Base-by-base conservation (phyloP, 2,329 filamentous ascomycete species). In the Ampelomyces quisqualis region DNA sequence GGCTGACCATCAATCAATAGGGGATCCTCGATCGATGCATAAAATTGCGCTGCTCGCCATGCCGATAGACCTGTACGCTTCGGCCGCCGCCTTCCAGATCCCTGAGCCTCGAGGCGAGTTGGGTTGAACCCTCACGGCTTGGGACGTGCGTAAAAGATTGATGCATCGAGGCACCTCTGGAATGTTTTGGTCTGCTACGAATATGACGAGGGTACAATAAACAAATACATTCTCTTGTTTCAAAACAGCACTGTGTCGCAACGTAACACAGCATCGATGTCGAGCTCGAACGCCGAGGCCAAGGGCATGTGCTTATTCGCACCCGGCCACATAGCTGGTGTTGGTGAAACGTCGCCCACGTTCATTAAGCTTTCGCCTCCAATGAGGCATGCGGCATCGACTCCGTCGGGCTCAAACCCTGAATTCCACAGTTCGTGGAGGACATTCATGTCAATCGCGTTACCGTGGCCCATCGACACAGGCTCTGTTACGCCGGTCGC, bases 241-340 rank as follows among this genome's bases (percentile, higher is more conserved):
- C 24, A 41, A 20, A 28, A 42, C 39, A 42, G 27, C 10, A 27
- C 33, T 17, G 19, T 35, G 10, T 41, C 40, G 22, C 22, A 38
- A 13, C 30, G 31, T 14, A 57, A 31, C 1, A 60, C 13, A 7
- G 49, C 32, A 32, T 45, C 42, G 3, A 48, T 41, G 35, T 60
- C 52, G 10, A 49, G 33, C 27, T 58, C 53, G 14, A 58, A 45
- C 13, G 46, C 42, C 11, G 55, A 48, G 20, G 46, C 26, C 7
- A 40, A 32, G n/a, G 36, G 31, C 15, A 30, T 29, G 20, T 36
- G 29, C 15, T 47, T 40, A 9, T 34, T 35, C 24, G 35, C 33
- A 19, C 14, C 33, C 10, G 19, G 7, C n/a, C 28, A 26, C 8
- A 15, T 10, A 13, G n/a, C 7, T 28, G 40, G 13, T 14, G 23